Evolutionary conservation across 305 asterid species (phyloP), one percentile per base, ranked within the genome.

Genomic region (Fraxinus sp.): DNA sequence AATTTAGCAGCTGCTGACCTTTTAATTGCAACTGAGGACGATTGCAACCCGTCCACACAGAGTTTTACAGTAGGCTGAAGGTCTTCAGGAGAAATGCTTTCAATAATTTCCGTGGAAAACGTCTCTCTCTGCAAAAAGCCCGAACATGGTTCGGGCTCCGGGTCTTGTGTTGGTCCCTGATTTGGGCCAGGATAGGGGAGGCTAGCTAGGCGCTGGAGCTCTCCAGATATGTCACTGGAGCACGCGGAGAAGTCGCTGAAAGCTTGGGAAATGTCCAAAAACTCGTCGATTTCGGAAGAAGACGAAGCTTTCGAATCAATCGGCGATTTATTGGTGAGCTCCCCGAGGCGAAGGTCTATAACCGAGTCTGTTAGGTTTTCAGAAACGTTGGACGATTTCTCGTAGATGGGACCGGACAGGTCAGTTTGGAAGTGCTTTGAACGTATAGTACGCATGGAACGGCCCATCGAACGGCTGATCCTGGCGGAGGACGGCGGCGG

Each of bases 71-170:
- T 84, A 33, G 90, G 90, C 10, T 84, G 88, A 9, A 89, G 89
- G 62, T 89, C 90, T 72, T 89, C 92, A 32, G 90, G 90, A 1
- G 90, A 87, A n/a, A 88, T 86, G 74, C 82, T 86, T 79, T 88
- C 92, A 9, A 88, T 88, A 20, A 89, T 89, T 75, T 89, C 92
- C 7, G 92, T 89, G 3, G 90, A 89, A 78, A 89, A 89, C 8
- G 78, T 84, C 66, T 87, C 92, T 32, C 92, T 70, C 32, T 86
- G 84, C 4, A 89, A 74, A 82, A 89, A 86, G 46, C 90, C 92
- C 13, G 41, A 14, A 37, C 92, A 89, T 0, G 85, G 79, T 30
- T 77, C 87, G 4, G 79, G 86, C 16, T 87, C 90, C 3, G 80
- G 57, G n/a, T 74, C 79, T 71, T 26, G 16, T 4, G 26, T 66